Percentiles rank a stretch among this genome's conserved stretches.
Conservation (phyloP, 805 yeast species). For the Maudiozyma serrabonitensis region DNA sequence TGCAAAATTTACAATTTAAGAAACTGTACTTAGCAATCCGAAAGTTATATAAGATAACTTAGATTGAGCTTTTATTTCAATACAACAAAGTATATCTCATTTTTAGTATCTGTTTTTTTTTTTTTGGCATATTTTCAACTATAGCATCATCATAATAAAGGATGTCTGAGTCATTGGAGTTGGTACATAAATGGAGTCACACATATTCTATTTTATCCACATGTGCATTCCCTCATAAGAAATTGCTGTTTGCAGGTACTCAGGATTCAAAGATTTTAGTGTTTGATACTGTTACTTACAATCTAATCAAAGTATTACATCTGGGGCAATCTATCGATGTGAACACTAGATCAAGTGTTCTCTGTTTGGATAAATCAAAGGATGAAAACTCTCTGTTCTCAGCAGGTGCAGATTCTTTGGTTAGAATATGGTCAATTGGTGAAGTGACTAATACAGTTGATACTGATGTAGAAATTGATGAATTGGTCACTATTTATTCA, state of each 20-base stretch:
- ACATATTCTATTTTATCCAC: conserved; percentile 65
- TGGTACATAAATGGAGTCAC: conserved; percentile 70
- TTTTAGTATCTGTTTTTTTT: too few relatives aligned
- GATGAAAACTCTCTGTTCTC: conserved; percentile 57
- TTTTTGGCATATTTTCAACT: too few relatives aligned
- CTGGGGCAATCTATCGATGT: conserved; percentile 36
- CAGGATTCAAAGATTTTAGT: conserved; percentile 74
- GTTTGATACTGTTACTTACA: conserved; percentile 57
- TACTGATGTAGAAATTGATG: conserved; percentile 23
- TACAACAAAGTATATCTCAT: too few relatives aligned
- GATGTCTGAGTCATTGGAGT: conserved; percentile 10
- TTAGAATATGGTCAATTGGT: conserved; percentile 72
- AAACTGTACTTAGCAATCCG: too few relatives aligned
- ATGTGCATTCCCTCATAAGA: conserved; percentile 47
- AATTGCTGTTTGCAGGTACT: conserved; percentile 76
- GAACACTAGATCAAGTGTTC: conserved; percentile 36
- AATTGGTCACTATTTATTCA: conserved; percentile 70
- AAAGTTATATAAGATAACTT: too few relatives aligned
- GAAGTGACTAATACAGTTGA: conserved; percentile 8
- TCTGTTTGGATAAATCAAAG: conserved; percentile 50
- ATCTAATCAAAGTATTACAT: conserved; percentile 34
- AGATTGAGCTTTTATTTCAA: too few relatives aligned
- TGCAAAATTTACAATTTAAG: too few relatives aligned
- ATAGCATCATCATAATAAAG: background rate
- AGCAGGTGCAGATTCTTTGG: conserved; percentile 84